Evolutionary conservation across 176 grass and related monocot species (phyloP), one percentile per base, ranked within the genome.

Genomic region (Aegilops longissima): DNA sequence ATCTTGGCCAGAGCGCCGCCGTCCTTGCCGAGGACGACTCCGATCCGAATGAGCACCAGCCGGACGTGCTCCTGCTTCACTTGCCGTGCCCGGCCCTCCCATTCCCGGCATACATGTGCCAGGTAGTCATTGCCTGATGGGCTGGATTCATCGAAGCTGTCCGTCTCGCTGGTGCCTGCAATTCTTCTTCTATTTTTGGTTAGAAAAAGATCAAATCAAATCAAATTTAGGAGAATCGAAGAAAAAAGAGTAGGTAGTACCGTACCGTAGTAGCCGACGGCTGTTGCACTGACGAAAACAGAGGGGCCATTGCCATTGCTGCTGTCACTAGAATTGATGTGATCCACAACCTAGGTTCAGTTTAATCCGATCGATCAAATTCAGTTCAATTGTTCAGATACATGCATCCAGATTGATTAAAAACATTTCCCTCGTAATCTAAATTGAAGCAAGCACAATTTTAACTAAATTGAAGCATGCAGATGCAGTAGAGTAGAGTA

Each of bases 1-100:
- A 95, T 98, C 91, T 98, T 98, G 5, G 93, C 96, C 84, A 98
- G 89, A 82, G 93, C 96, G 76, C 96, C 96, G 11, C 96, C 96
- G 42, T 98, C 96, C 76, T 92, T 94, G 73, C 96, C 93, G 56
- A 98, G 96, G 80, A 94, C 96, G 77, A 98, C 78, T 24, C 96
- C 93, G 80, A 95, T 94, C 36, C 96, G 86, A 54, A 98, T 82
- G 75, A 98, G 88, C 51, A 93, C 96, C 68, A 95, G 89, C 67
- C 92, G 90, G 66, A 94, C 91, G 84, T 89, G 68, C 10, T 86
- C 79, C 30, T 83, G 84, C 75, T 95, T 84, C 17, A 95, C 93
- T 83, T 94, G 77, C 29, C 33, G 40, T 80, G 96, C 96, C 66
- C 88, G 77, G 66, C 90, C 80, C 85, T 98, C 96, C 96, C 96